Base-by-base conservation (phyloP, 352 stramenopile species). In the Halophytophthora batemanensis region DNA sequence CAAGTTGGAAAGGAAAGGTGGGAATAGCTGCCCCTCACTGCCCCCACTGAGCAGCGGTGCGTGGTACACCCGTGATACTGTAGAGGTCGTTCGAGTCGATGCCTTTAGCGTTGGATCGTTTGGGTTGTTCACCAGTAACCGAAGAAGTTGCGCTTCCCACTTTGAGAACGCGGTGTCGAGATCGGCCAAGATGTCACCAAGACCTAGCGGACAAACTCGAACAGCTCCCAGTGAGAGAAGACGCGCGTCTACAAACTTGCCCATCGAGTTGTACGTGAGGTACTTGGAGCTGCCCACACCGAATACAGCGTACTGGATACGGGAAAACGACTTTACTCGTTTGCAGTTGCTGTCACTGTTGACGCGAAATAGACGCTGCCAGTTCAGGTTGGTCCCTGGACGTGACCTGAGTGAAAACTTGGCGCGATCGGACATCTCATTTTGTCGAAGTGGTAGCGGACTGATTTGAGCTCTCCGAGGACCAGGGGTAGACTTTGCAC, bases 281-380 rank as follows among this genome's bases (percentile, higher is more conserved):
- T 98, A 99, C 57, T 95, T 73, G 11, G 65, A 90, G 66, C 98
- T 98, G 1, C 96, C 95, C 2, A 98, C 71, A 23, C 93, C 96
- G 77, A 99, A 98, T 7, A 68, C 59, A 15, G 54, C 44, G 39
- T 60, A 64, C 4, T 58, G 55, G 36, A 62, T 22, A 13, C 55
- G 50, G 18, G 6, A 8, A 17, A 45, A 21, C n/a, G 19, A 14
- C 6, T 12, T 35, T 12, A 13, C 13, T 6, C 6, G 29, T 19
- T 44, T 44, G 38, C 38, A 7, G n/a, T n/a, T 44, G 38, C n/a
- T 44, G 7, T 7, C 11, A 19, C 6, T 6, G 13, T 35, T 35
- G 13, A 13, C n/a, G 2, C 50, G 18, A 28, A 64, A 51, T 11
- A 43, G 35, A 35, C 45, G 25, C 31, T 50, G 54, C 45, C 42